Base-by-base conservation (phyloP, 768 basidiomycete species). In the Psilocybe cubensis region DNA sequence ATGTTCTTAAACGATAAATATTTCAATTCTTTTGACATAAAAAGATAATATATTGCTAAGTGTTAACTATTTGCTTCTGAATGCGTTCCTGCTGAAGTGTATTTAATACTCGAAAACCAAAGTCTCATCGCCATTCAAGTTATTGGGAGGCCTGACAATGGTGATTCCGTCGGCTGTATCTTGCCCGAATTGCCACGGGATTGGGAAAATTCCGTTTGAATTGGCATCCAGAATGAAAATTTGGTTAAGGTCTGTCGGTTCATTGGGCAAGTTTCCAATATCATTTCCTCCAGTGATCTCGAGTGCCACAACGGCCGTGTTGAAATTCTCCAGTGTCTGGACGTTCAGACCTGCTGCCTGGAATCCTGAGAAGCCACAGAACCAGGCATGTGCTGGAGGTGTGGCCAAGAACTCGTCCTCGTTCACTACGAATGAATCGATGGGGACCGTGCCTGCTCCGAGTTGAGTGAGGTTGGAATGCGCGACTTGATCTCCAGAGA, bases 371-470 rank as follows among this genome's bases (percentile, higher is more conserved):
- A 54, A 54, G 8, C 53, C 53, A 12, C 7, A 18, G 27, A 29
- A 54, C 53, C 53, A 54, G 14, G 43, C 28, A 33, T 54, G 53
- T 6, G 53, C 28, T 1, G 25, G 33, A 2, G 42, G 42, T 12
- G 42, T 54, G 2, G 42, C 53, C 11, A 43, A 12, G 35, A 54
- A 54, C 12, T 54, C 31, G 21, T 54, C 53, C 27, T 45, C 28
- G n/a, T 54, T 46, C 27, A 54, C 14, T 25, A 54, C 33, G 29
- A 54, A 54, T 10, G 53, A 29, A 8, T 43, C 25, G 3, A 45
- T n/a, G n/a, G n/a, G n/a, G n/a, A n/a, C n/a, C n/a, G n/a, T n/a
- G n/a, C n/a, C n/a, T n/a, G n/a, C n/a, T n/a, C n/a, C n/a, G n/a
- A n/a, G n/a, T n/a, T n/a, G n/a, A n/a, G n/a, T n/a, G n/a, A n/a